These are phyloP conservation scores for Sanghuangporus baumii DNA, from an alignment of 1,284 basidiomycete species.

Conservation along the genomic window DNA sequence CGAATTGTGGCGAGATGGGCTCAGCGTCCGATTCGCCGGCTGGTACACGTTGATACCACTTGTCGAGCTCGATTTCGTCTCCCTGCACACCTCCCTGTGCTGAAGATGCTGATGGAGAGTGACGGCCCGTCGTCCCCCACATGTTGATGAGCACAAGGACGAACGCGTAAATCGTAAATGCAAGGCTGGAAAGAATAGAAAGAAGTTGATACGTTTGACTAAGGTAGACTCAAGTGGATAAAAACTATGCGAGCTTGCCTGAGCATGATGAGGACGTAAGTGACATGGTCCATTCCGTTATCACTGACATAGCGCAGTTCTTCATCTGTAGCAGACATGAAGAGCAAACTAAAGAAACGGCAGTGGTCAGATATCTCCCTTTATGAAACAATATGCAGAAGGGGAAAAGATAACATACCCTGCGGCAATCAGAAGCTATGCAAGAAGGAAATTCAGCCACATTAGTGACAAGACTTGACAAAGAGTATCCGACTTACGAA, in stretches of 20 bases:
- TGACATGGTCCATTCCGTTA: slow-evolving; percentile 81
- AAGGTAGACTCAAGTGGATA: neutral
- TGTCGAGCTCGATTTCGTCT: slow-evolving; percentile 12
- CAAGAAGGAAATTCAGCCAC: slow-evolving; percentile 3
- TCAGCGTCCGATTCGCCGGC: slow-evolving; percentile 13
- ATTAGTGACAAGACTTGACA: slow-evolving; percentile 1
- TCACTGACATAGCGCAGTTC: slow-evolving; percentile 68
- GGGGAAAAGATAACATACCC: slow-evolving; percentile 33
- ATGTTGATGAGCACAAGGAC: slow-evolving; percentile 54
- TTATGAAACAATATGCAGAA: neutral
- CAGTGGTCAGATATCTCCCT: slow-evolving; percentile 1
- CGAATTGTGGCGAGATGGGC: slow-evolving; percentile 13
- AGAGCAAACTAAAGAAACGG: slow-evolving; percentile 49
- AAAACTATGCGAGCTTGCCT: slow-evolving; percentile 39
- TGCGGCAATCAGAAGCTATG: slow-evolving; percentile 60
- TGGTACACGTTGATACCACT: slow-evolving; percentile 18
- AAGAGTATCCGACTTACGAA: slow-evolving; percentile 53
- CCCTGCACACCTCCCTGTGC: neutral
- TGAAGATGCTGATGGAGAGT: slow-evolving; percentile 28
- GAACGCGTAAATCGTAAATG: slow-evolving; percentile 74
- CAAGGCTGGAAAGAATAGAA: slow-evolving; percentile 40
- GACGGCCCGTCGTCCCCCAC: slow-evolving; percentile 56
- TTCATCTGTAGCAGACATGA: slow-evolving; percentile 92
- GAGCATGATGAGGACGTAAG: slow-evolving; percentile 81
- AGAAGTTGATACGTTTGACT: neutral